Evolutionary conservation across 1,139 yeast species (phyloP).

Genomic region (Yamadazyma taylorii): DNA sequence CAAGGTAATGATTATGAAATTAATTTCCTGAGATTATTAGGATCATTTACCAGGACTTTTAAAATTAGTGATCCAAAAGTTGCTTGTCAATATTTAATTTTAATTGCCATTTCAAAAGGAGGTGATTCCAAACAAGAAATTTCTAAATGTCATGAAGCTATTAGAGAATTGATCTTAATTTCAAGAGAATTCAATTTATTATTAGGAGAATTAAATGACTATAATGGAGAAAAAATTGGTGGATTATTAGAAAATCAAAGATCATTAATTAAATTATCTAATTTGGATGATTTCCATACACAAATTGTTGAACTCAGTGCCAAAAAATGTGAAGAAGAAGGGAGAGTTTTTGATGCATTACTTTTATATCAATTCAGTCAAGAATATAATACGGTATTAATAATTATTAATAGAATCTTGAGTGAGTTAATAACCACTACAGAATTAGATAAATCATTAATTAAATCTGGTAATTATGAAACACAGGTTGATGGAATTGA

Average conservation of each 20-base stretch:
- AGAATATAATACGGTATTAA: slow-evolving; percentile 83
- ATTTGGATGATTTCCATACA: slow-evolving; percentile 46
- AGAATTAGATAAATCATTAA: slow-evolving; percentile 67
- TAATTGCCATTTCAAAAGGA: slow-evolving; percentile 59
- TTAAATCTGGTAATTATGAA: slow-evolving; percentile 37
- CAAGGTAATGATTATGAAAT: slow-evolving; percentile 43
- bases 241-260: slow-evolving; percentile 85
- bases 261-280: slow-evolving; percentile 58
- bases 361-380: slow-evolving; percentile 84
- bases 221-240: slow-evolving; percentile 75
- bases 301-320: slow-evolving; percentile 87
- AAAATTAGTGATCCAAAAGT: slow-evolving; percentile 84
- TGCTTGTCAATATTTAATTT: slow-evolving; percentile 82
- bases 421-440: slow-evolving; percentile 78
- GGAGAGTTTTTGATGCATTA: slow-evolving; percentile 83
- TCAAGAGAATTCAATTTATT: slow-evolving; percentile 82
- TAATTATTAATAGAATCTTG: slow-evolving; percentile 70
- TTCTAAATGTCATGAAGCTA: slow-evolving; percentile 70
- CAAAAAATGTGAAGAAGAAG: slow-evolving; percentile 85
- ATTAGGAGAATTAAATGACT: slow-evolving; percentile 70
- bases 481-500: slow-evolving; percentile 22
- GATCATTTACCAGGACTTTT: slow-evolving; percentile 77
- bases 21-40: slow-evolving; percentile 60
- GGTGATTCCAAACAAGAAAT: slow-evolving; percentile 45
- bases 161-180: slow-evolving; percentile 80